phyloP scores from a whole-genome alignment of 2,329 filamentous ascomycete genomes.

The Teratosphaeria nubilosa region DNA sequence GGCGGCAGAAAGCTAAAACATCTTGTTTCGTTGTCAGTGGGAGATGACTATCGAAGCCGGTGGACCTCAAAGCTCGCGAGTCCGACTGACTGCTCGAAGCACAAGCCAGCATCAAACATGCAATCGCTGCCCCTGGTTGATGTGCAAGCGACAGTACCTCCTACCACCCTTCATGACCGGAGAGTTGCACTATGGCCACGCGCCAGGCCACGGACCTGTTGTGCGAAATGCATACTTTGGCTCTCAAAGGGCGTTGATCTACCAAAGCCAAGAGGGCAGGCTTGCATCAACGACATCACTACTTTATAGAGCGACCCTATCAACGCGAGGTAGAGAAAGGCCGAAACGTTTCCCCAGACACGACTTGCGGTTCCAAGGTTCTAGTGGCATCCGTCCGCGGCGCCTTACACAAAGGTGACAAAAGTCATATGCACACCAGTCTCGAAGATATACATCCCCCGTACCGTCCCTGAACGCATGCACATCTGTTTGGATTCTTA shows the following conservation, averaged over 20 bases:
- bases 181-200: not conserved
- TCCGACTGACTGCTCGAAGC: too few species aligned
- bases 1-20: not conserved
- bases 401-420: not conserved
- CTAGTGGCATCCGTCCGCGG: not conserved
- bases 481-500: not conserved
- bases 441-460: not conserved
- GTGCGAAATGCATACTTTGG: not conserved
- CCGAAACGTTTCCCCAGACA: not conserved
- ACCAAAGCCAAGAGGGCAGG: not conserved
- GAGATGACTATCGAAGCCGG: too few species aligned
- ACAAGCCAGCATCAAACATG: not conserved
- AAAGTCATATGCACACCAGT: not conserved
- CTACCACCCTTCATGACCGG: too few species aligned
- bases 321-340: not conserved
- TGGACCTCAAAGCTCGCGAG: too few species aligned
- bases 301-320: not conserved
- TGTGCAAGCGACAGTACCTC: too few species aligned
- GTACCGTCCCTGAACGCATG: not conserved
- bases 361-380: not conserved
- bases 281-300: constrained; percentile 6
- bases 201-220: too few species aligned
- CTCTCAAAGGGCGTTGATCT: not conserved
- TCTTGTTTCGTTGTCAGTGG: too few species aligned
- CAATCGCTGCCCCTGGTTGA: not conserved